A percentile compares a stretch with the other conserved stretches of the same genome.
These are phyloP conservation scores for Aspergillus aculeatinus DNA, from an alignment of 2,329 filamentous ascomycete species.

Conservation along the genomic window DNA sequence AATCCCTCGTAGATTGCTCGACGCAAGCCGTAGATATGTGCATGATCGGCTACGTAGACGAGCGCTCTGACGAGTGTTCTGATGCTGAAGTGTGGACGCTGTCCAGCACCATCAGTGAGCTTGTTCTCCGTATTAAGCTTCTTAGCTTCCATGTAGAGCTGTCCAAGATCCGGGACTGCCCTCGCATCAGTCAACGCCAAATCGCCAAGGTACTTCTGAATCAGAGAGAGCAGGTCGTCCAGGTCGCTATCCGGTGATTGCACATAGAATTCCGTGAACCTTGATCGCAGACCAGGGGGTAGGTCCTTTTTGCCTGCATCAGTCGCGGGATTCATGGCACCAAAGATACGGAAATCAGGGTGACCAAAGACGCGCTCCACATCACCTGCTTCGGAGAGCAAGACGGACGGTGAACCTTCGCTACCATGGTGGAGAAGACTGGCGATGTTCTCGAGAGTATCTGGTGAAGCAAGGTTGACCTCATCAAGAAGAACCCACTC, in stretches of 20 bases:
- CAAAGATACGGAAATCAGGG: conserved; percentile 91
- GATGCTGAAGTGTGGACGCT: conserved; percentile 95
- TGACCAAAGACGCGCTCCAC: conserved; percentile 88
- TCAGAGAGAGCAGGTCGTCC: conserved; percentile 82
- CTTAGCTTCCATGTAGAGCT: conserved; percentile 86
- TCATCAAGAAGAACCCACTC: conserved; percentile 98
- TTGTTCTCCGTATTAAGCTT: conserved; percentile 74
- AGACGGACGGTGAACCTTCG: conserved; percentile 71
- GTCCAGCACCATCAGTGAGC: conserved; percentile 90
- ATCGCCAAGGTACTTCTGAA: conserved; percentile 80
- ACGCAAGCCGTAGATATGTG: conserved; percentile 78
- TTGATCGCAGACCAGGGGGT: conserved; percentile 79
- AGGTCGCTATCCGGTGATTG: conserved; percentile 83
- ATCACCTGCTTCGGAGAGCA: conserved; percentile 90
- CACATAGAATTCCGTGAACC: conserved; percentile 95
- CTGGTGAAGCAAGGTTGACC: conserved; percentile 91
- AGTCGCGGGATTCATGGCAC: conserved; percentile 98
- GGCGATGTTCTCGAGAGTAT: conserved; percentile 90
- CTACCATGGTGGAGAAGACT: conserved; percentile 77
- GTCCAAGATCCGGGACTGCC: conserved; percentile 75
- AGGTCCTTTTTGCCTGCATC: conserved; percentile 96
- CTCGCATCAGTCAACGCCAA: conserved; percentile 70
- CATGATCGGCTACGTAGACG: conserved; percentile 81
- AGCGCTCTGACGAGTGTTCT: conserved; percentile 88
- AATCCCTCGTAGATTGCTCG: conserved; percentile 92